Percentiles rank a stretch among this genome's conserved stretches.
Evolutionary conservation across 2,329 filamentous ascomycete genomes (phyloP).

Genomic region (Alternaria triticina): DNA sequence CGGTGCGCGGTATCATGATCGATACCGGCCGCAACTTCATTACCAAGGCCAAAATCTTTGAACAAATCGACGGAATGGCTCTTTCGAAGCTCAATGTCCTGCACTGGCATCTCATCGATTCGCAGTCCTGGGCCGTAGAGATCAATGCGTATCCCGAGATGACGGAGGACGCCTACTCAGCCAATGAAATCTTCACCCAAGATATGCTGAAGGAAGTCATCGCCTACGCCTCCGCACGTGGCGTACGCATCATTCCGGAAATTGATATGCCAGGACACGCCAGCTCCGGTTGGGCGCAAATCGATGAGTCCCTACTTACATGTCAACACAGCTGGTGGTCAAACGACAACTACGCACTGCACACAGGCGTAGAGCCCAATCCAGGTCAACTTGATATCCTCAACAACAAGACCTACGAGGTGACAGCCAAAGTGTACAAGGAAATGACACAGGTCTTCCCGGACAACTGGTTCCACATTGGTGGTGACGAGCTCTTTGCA

Average conservation of each 20-base stretch:
- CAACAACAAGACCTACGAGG: constrained; percentile 62
- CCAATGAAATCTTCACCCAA: constrained; percentile 55
- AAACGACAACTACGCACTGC: constrained; percentile 61
- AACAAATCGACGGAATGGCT: constrained; percentile 63
- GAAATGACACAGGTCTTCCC: constrained; percentile 59
- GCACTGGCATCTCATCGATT: constrained; percentile 64
- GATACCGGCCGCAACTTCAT: constrained; percentile 64
- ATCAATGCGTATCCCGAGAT: constrained; percentile 59
- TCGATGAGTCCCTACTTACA: constrained; percentile 63
- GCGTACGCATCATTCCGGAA: constrained; percentile 66
- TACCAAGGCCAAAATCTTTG: constrained; percentile 57
- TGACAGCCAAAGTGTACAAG: constrained; percentile 61
- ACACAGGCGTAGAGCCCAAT: constrained; percentile 64
- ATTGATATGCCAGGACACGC: constrained; percentile 68
- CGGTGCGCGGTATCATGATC: constrained; percentile 63
- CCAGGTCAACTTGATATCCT: constrained; percentile 64
- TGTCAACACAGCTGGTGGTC: constrained; percentile 67
- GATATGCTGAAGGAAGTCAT: constrained; percentile 54
- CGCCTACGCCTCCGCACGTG: constrained; percentile 60
- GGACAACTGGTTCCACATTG: constrained; percentile 63
- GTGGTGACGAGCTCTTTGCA: constrained; percentile 62
- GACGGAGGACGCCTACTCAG: constrained; percentile 62
- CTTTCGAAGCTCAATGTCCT: constrained; percentile 64
- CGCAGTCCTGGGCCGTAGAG: constrained; percentile 63
- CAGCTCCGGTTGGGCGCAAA: constrained; percentile 61